A percentile compares a stretch with the other conserved stretches of the same genome.
Conservation (phyloP, 2,329 filamentous ascomycete species). For the Metarhizium rileyi region DNA sequence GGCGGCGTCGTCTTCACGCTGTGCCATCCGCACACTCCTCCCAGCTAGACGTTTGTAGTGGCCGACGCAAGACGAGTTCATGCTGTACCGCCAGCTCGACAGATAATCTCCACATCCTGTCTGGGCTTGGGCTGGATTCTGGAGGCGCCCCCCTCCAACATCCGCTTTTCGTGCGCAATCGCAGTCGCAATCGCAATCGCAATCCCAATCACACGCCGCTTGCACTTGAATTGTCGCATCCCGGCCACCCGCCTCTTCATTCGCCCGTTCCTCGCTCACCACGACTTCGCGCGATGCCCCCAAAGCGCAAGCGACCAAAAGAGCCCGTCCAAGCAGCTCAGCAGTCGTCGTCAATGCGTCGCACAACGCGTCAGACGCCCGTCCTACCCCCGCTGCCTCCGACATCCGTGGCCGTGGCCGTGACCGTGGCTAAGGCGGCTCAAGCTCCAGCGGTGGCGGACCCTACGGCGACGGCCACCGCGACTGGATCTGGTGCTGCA, state of each 20-base stretch:
- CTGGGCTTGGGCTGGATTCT: background rate
- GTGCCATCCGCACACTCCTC: background rate
- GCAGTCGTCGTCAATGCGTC: slow-evolving; percentile 21
- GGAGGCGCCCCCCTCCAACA: background rate
- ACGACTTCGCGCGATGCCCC: slow-evolving; percentile 19
- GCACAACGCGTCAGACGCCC: slow-evolving; percentile 30
- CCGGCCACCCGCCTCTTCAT: background rate
- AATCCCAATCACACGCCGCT: background rate
- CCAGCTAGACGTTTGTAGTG: background rate
- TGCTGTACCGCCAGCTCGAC: background rate
- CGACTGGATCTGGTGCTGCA: background rate
- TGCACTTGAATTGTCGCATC: background rate
- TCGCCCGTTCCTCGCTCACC: background rate
- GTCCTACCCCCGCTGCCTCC: slow-evolving; percentile 19
- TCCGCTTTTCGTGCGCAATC: background rate
- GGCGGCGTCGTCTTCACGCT: background rate
- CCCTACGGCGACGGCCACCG: background rate
- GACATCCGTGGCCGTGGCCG: slow-evolving; percentile 5
- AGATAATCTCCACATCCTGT: background rate
- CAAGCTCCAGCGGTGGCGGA: slow-evolving; percentile 5
- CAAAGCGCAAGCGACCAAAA: slow-evolving; percentile 27
- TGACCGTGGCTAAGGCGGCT: slow-evolving; percentile 2
- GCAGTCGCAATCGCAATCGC: background rate
- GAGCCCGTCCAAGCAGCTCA: slow-evolving; percentile 14
- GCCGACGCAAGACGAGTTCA: background rate